Conservation (phyloP, 2,329 filamentous ascomycete genomes). For the Aspergillus proliferans region DNA sequence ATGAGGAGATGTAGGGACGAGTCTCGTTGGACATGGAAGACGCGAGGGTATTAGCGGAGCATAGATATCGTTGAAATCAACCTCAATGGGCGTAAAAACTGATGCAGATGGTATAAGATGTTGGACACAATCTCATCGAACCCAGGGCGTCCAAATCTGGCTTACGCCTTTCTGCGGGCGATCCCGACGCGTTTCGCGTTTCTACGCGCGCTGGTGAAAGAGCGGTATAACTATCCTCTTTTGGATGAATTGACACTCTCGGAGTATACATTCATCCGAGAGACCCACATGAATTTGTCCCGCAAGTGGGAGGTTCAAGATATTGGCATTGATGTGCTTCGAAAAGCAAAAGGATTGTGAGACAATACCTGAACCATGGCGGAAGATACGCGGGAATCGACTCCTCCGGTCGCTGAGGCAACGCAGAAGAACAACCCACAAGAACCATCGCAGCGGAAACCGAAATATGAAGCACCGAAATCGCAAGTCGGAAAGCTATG, state of each 20-base stretch:
- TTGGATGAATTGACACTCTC: neutral
- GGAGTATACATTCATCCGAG: constrained; percentile 9
- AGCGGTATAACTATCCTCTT: constrained; percentile 7
- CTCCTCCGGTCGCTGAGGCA: constrained; percentile 6
- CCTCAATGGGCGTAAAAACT: neutral
- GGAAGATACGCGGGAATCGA: constrained; percentile 31
- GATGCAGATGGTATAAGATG: constrained; percentile 1
- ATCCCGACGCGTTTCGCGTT: constrained; percentile 31
- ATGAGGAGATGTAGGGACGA: constrained; percentile 7
- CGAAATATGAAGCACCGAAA: constrained; percentile 38
- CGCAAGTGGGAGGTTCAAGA: constrained; percentile 1
- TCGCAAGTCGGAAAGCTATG: constrained; percentile 44
- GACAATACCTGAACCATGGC: constrained; percentile 27
- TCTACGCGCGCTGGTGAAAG: constrained; percentile 19
- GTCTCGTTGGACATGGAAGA: constrained; percentile 20
- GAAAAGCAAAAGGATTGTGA: neutral
- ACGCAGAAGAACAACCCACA: constrained; percentile 11
- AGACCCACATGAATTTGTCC: neutral
- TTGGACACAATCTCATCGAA: neutral
- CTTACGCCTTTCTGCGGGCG: constrained; percentile 7
- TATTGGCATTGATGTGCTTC: neutral
- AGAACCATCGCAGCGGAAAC: constrained; percentile 20
- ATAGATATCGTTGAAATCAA: constrained; percentile 7
- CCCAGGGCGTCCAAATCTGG: constrained; percentile 9
- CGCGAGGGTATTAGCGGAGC: constrained; percentile 4